Evolutionary conservation across 2,329 filamentous ascomycete species (phyloP), one percentile per base, ranked within the genome.

Genomic region (Sarocladiaceae sp.): DNA sequence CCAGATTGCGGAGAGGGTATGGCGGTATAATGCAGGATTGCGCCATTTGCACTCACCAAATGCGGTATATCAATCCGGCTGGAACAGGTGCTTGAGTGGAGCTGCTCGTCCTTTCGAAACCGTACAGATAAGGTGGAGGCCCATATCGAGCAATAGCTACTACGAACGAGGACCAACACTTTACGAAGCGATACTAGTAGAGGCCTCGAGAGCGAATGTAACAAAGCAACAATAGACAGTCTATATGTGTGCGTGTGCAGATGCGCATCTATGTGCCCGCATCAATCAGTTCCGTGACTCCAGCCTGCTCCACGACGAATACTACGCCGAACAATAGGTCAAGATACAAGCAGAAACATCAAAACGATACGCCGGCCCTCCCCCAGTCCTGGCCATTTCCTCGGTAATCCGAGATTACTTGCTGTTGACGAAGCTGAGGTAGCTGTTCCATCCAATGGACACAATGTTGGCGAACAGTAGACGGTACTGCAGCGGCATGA

Each of bases 381-480:
- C 18, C 17, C 40, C 3, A 22, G 12, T 44, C 13, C n/a, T n/a
- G 3, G 3, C 28, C 12, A 28, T 10, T 20, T 12, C n/a, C 11
- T 22, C 15, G 12, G 17, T 15, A 44, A 20, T 44, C 40, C 4
- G 22, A 33, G 11, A 26, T 29, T 63, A 68, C 56, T 71, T 65
- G 64, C 74, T 79, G 68, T 84, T 85, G 51, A 83, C 66, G 67
- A 73, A 81, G 67, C 82, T 85, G 59, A 85, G 66, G 62, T 84
- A 85, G 57, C 77, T 81, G 68, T 85, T 85, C 82, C 82, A 85
- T 56, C 80, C 81, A 58, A 82, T 78, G 51, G 75, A 88, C 51
- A 96, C 77, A 49, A 95, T 68, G 64, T 97, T 97, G 61, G 96
- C 92, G 56, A 96, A 86, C 60, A 96, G 73, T 37, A 97, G 82